A percentile compares a stretch with the other conserved stretches of the same genome.
phyloP scores from a whole-genome alignment of 768 basidiomycete species.

The Termitomyces sp. region DNA sequence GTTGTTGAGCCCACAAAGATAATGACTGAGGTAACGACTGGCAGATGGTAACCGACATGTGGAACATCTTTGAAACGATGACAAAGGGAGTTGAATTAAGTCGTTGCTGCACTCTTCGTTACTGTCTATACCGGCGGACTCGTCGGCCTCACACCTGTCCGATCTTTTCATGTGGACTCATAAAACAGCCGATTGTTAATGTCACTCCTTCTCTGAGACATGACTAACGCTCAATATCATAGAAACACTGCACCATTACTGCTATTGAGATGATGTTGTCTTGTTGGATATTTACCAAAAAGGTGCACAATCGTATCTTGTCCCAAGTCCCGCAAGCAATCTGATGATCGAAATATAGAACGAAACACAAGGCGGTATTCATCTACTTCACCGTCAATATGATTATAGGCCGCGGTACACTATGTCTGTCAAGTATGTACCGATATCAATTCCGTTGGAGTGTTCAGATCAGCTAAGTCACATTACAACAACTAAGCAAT shows the following conservation, averaged over 20 bases:
- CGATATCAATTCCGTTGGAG: background rate
- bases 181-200: background rate
- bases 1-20: background rate
- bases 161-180: background rate
- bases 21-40: constrained; percentile 5
- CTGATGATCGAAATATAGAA: background rate
- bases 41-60: constrained; percentile 11
- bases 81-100: background rate
- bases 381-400: background rate
- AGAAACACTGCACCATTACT: background rate
- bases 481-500: constrained; percentile 1
- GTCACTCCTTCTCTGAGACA: background rate
- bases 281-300: background rate
- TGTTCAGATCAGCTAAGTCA: background rate
- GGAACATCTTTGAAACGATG: background rate
- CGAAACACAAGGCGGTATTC: background rate
- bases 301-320: background rate
- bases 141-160: background rate
- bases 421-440: background rate
- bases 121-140: background rate
- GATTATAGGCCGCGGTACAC: background rate
- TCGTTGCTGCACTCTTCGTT: background rate
- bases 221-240: background rate
- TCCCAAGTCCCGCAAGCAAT: background rate
- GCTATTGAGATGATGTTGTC: background rate